These are phyloP conservation scores for Penicillium sclerotigenum DNA, from an alignment of 2,329 filamentous ascomycete species.

Conservation along the genomic window DNA sequence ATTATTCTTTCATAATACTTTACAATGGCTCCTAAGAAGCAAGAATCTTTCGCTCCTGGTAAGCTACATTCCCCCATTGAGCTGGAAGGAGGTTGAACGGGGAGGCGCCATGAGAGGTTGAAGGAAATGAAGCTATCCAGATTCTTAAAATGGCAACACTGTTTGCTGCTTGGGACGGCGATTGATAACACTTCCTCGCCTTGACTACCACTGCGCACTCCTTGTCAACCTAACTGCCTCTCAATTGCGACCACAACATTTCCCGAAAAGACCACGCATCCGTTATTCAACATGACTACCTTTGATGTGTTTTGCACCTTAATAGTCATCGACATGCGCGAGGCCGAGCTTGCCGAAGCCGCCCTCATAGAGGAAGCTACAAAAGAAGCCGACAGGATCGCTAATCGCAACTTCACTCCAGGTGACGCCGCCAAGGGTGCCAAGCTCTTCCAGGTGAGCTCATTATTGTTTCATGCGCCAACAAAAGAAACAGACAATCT, in stretches of 20 bases:
- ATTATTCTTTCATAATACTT: conserved; percentile 13
- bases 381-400: not conserved
- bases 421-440: conserved; percentile 96
- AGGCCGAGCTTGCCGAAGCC: conserved; percentile 20
- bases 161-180: not conserved
- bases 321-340: conserved; percentile 24
- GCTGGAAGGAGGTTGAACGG: not conserved
- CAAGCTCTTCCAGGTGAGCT: conserved; percentile 83
- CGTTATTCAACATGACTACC: conserved; percentile 22
- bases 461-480: not conserved
- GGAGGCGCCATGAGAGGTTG: not conserved
- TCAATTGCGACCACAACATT: conserved; percentile 1
- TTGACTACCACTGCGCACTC: not conserved
- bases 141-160: not conserved
- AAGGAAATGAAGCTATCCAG: not conserved
- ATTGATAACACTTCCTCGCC: not conserved
- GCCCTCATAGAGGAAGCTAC: not conserved
- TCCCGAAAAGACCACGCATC: not conserved
- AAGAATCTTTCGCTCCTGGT: conserved; percentile 27
- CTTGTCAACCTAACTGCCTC: not conserved
- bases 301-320: conserved; percentile 26
- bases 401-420: conserved; percentile 44
- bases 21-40: conserved; percentile 25
- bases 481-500: conserved; percentile 1
- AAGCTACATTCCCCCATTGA: conserved; percentile 12